These are phyloP conservation scores for Parachlorella kessleri DNA, from an alignment of 139 green algal species.

Conservation along the genomic window DNA sequence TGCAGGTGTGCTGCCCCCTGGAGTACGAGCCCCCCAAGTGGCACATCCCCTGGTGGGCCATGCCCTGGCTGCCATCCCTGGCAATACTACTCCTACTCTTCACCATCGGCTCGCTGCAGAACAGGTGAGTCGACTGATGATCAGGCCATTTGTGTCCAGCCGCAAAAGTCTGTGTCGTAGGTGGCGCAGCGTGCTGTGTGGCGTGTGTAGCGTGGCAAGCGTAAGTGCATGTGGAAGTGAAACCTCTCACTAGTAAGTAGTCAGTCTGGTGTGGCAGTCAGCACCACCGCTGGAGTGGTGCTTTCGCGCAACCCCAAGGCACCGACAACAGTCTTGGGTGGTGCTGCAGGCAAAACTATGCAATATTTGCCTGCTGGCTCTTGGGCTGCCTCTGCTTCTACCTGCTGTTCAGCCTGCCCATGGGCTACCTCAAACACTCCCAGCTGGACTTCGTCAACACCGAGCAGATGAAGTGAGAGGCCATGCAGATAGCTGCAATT, in stretches of 20 bases:
- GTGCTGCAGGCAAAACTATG: background rate
- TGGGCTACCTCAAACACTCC: constrained; percentile 7
- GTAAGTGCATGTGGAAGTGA: too few species aligned
- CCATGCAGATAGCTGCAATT: too few species aligned
- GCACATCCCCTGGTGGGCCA: constrained; percentile 14
- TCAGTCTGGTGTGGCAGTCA: too few species aligned
- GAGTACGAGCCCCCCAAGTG: constrained; percentile 30
- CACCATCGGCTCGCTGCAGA: background rate
- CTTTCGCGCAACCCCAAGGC: too few species aligned
- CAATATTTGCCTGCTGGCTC: background rate
- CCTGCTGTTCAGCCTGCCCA: constrained; percentile 9
- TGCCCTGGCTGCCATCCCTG: constrained; percentile 42
- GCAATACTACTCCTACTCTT: constrained; percentile 34
- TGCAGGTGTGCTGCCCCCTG: constrained; percentile 22
- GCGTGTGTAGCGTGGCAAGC: too few species aligned
- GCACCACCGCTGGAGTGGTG: too few species aligned
- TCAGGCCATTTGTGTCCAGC: too few species aligned
- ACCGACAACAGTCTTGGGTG: too few species aligned
- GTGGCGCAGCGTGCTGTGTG: too few species aligned
- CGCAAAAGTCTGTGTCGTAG: too few species aligned
- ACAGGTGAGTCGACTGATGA: too few species aligned
- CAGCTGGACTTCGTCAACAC: background rate
- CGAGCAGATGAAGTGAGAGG: constrained; percentile 7
- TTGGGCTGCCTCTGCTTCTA: background rate
- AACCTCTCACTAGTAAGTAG: too few species aligned